Conservation (phyloP, 164 flowering plant species). For the Stephania cephalantha region DNA sequence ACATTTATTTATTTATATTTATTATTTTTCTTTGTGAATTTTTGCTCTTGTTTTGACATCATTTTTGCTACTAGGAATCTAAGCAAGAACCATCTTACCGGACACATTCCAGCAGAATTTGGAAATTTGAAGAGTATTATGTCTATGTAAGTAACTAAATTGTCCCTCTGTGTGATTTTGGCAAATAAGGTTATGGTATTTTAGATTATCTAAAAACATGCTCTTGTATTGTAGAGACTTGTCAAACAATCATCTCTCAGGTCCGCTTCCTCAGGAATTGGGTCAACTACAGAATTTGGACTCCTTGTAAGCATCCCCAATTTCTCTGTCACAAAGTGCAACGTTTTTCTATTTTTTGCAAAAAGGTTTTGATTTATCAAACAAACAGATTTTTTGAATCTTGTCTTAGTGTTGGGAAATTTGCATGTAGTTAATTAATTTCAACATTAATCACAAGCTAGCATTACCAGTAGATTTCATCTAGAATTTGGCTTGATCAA, state of each 20-base stretch:
- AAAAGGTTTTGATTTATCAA: neutral
- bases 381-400: neutral
- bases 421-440: neutral
- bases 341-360: neutral
- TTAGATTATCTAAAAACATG: neutral
- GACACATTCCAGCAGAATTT: slow-evolving; percentile 74
- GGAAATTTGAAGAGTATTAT: slow-evolving; percentile 82
- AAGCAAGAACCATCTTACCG: slow-evolving; percentile 59
- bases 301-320: slow-evolving; percentile 52
- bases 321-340: neutral
- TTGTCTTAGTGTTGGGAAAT: neutral
- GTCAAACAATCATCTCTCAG: slow-evolving; percentile 64
- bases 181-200: neutral
- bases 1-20: neutral
- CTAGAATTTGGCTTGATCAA: too few species aligned
- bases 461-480: neutral
- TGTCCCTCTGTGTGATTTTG: neutral
- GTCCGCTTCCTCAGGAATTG: slow-evolving; percentile 72
- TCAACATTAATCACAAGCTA: neutral
- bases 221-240: slow-evolving; percentile 53
- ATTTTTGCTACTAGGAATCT: slow-evolving; percentile 46
- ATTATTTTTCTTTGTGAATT: neutral
- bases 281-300: slow-evolving; percentile 73
- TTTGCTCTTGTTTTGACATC: slow-evolving; percentile 6
- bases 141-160: slow-evolving; percentile 57